Evolutionary conservation across 164 flowering plant genomes (phyloP), one percentile per base, ranked within the genome.

Genomic region (Magnolia kwangsiensis): DNA sequence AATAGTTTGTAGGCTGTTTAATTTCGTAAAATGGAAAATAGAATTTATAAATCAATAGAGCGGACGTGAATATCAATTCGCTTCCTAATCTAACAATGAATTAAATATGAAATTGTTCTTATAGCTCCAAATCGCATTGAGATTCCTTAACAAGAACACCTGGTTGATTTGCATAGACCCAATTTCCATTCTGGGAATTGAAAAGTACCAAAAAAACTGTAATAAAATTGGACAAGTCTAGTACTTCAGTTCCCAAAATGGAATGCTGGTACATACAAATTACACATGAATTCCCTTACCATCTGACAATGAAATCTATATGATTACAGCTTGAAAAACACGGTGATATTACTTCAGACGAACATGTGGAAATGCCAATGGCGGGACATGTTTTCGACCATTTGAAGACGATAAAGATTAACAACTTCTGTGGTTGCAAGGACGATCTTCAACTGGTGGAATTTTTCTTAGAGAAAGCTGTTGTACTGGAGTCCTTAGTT

Each of bases 371-470:
- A 63, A 67, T 21, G 18, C 68, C 65, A 23, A 23, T 11, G 9
- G 24, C 0, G 16, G 72, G 19, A 21, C 37, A 31, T 9, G 18
- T 16, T 6, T 73, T 78, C 61, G 2, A 51, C 59, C 27, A 59
- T 67, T 72, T 78, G 65, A 50, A 51, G 24, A 59, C 49, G 50
- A 49, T 78, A 9, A 67, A 78, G 76, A 78, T 78, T 9, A 68
- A 24, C 58, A 37, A 37, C 61, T 78, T 78, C 67, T 21, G 6
- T 7, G 76, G 76, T 51, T 7, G 66, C 7, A 13, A 49, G 14
- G 1, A 65, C 19, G 67, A 77, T 19, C 51, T 72, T 66, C 49
- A 18, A 14, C 11, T 77, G 76, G 79, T 77, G 55, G 49, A 59
- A 13, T 78, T 73, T 63, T 58, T 78, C 50, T 10, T 73, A 16